phyloP scores from a whole-genome alignment of 2,329 filamentous ascomycete genomes.

The Hypoxylon sp. region DNA sequence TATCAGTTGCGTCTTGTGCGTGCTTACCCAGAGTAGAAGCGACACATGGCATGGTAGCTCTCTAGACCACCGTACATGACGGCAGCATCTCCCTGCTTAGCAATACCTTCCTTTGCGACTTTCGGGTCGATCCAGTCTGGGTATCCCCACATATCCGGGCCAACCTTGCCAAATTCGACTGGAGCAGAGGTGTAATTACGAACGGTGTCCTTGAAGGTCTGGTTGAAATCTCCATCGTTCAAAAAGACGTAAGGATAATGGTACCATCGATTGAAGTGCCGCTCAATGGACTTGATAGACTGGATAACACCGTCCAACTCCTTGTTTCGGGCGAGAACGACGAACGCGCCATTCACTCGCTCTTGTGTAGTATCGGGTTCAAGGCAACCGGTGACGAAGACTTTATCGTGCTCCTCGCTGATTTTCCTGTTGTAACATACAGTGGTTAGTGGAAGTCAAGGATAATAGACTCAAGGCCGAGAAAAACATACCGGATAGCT shows the following conservation, averaged over 20 bases:
- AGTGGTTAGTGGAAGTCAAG: constrained; percentile 24
- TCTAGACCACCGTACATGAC: constrained; percentile 99
- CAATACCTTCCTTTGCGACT: constrained; percentile 94
- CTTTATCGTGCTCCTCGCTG: constrained; percentile 96
- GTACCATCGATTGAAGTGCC: constrained; percentile 99
- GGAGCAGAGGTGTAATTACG: constrained; percentile 87
- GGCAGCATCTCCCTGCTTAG: constrained; percentile 94
- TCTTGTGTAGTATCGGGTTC: constrained; percentile 83
- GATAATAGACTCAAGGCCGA: not conserved
- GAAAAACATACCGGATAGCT: constrained; percentile 79
- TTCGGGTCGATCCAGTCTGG: constrained; percentile 96
- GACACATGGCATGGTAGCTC: constrained; percentile 99
- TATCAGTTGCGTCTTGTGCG: not conserved
- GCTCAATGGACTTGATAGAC: constrained; percentile 96
- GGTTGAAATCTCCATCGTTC: constrained; percentile 97
- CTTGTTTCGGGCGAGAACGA: constrained; percentile 95
- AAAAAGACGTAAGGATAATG: constrained; percentile 98
- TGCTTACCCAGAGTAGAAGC: constrained; percentile 95
- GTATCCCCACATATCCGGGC: constrained; percentile 92
- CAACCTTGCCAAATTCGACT: constrained; percentile 95
- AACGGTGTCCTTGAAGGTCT: constrained; percentile 89
- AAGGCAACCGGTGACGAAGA: constrained; percentile 91
- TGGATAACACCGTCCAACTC: constrained; percentile 96
- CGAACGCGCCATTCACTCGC: constrained; percentile 93
- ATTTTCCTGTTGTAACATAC: constrained; percentile 77